These are phyloP conservation scores for Botrytis medusae DNA, from an alignment of 2,329 filamentous ascomycete species.

Conservation along the genomic window DNA sequence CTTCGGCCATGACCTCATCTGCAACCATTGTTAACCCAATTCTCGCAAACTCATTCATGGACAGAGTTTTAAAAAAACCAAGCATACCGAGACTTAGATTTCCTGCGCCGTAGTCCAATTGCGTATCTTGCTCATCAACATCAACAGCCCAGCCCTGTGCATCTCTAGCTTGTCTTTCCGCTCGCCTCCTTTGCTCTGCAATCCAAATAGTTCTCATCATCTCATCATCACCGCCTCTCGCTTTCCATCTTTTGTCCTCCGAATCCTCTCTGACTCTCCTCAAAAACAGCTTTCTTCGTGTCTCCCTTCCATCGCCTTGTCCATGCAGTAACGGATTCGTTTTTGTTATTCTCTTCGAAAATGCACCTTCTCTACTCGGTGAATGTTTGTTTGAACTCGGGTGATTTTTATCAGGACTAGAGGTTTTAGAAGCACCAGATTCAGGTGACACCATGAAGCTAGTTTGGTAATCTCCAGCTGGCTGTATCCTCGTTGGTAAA, in stretches of 20 bases:
- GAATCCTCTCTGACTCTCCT: constrained; percentile 62
- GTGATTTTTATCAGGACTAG: not conserved
- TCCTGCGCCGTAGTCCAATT: constrained; percentile 10
- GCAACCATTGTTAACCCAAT: constrained; percentile 14
- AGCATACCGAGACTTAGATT: constrained; percentile 22
- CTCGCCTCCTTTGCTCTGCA: constrained; percentile 41
- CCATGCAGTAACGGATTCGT: constrained; percentile 62
- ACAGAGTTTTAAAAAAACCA: not conserved
- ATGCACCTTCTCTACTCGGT: constrained; percentile 27
- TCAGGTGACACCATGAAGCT: constrained; percentile 14
- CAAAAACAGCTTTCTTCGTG: constrained; percentile 66
- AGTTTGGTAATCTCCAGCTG: not conserved
- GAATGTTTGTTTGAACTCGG: constrained; percentile 16
- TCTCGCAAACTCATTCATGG: not conserved
- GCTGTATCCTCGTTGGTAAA: not conserved
- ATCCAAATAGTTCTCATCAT: constrained; percentile 44
- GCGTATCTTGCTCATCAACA: constrained; percentile 26
- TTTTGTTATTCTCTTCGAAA: constrained; percentile 52
- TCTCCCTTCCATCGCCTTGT: constrained; percentile 59
- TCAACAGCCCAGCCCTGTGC: constrained; percentile 29
- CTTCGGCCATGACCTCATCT: constrained; percentile 50
- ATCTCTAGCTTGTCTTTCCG: constrained; percentile 38
- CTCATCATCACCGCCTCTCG: constrained; percentile 63
- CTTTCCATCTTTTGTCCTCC: constrained; percentile 60
- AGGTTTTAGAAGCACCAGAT: constrained; percentile 1